Evolutionary conservation across 1,284 basidiomycete genomes (phyloP), one percentile per base, ranked within the genome.

Genomic region (Papiliotrema terrestris): DNA sequence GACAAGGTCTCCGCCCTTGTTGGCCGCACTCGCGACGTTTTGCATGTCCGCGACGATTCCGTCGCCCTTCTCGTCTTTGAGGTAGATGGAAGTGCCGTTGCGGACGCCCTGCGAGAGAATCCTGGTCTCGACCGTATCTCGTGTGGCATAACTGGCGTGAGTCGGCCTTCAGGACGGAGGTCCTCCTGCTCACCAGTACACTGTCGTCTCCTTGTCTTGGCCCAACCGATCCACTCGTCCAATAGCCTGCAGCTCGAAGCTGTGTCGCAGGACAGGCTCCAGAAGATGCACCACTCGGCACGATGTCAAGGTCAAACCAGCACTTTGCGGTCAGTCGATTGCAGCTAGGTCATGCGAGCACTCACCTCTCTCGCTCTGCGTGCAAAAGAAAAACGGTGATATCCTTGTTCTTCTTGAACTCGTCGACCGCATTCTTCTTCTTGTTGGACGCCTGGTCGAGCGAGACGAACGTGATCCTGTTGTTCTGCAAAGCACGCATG

Each of bases 231-330:
- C 71, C 9, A 75, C 71, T 39, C 73, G 62, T 20, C 73, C 73
- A 41, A 75, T 73, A 23, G 73, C 73, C 63, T 77, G 75, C 19
- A 77, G 66, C 54, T 77, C 75, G 47, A 74, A 77, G n/a, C 63
- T 67, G 58, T 74, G 74, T 43, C 68, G 68, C 51, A 77, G 56
- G 3, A 77, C 73, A 2, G 75, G 75, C 54, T 77, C 75, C 22
- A 77, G 66, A 13, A 77, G 60, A 54, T 77, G 75, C n/a, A 75
- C 74, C 1, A 74, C 72, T n/a, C 61, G 58, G 32, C 72, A 74
- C 1, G 70, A 66, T 0, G 75, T 77, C 51, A 77, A 54, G 1
- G 75, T 76, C 56, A 77, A 60, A 8, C 75, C 75, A 13, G 74
- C 66, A 48, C 72, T 72, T 39, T 15, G 13, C 14, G 15, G 17